Percentiles rank a stretch among this genome's conserved stretches.
These are phyloP conservation scores for Colletotrichum noveboracense DNA, from an alignment of 2,329 filamentous ascomycete species.

Conservation along the genomic window DNA sequence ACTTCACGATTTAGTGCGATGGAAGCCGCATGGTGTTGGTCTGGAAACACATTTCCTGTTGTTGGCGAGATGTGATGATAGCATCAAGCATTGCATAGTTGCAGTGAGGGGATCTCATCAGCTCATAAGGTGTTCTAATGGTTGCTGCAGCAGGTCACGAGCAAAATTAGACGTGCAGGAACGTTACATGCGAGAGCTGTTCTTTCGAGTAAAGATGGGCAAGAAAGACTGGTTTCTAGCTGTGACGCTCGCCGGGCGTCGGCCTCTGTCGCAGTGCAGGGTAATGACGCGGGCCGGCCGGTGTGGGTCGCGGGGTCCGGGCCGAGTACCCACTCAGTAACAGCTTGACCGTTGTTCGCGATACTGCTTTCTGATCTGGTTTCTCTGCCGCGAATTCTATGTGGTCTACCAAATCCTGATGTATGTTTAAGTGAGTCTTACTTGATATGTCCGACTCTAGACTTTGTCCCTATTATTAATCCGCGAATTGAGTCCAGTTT, in stretches of 20 bases:
- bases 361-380: no score
- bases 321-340: no score
- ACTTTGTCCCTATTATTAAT: no score
- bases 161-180: neutral
- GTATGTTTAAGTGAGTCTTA: no score
- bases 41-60: neutral
- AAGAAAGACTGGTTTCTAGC: neutral
- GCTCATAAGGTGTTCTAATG: neutral
- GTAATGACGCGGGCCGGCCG: neutral
- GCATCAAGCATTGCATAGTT: neutral
- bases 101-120: neutral
- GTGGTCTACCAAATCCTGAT: no score
- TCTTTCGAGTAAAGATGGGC: neutral
- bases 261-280: neutral
- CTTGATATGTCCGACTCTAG: no score
- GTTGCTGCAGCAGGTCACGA: neutral
- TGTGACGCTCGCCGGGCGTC: neutral
- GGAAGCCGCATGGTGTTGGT: neutral
- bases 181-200: neutral
- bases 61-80: no score
- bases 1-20: neutral
- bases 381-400: no score
- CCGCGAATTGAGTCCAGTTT: no score
- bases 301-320: neutral
- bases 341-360: no score